These are phyloP conservation scores for Phytophthora cactorum DNA, from an alignment of 352 stramenopile species.

Conservation along the genomic window DNA sequence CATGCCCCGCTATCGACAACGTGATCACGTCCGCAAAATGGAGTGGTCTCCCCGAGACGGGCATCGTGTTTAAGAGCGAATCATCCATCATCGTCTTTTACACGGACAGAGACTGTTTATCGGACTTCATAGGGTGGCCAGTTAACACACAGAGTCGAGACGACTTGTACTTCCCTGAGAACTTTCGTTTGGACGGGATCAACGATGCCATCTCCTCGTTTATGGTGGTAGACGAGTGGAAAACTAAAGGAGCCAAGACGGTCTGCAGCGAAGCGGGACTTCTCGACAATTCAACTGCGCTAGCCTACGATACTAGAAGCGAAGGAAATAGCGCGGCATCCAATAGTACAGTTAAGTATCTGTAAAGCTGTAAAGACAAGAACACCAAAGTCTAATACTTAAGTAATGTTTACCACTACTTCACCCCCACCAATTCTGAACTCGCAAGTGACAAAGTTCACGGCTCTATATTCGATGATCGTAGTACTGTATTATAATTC, in stretches of 20 bases:
- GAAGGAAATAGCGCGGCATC: background rate
- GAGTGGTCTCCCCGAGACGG: constrained; percentile 9
- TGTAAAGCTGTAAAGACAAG: background rate
- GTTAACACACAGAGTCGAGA: constrained; percentile 5
- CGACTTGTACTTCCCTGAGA: background rate
- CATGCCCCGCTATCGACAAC: background rate
- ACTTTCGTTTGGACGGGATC: constrained; percentile 6
- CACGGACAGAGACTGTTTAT: background rate
- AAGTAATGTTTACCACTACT: too few relatives aligned
- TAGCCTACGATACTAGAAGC: background rate
- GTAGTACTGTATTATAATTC: too few relatives aligned
- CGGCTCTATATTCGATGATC: too few relatives aligned
- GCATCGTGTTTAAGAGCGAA: background rate
- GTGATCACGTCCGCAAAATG: constrained; percentile 8
- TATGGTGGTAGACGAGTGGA: constrained; percentile 3
- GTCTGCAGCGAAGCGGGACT: background rate
- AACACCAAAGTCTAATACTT: too few relatives aligned
- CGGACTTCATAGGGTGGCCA: background rate
- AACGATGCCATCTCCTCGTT: constrained; percentile 12
- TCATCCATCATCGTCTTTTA: constrained; percentile 1
- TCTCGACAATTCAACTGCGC: background rate
- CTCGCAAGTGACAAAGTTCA: too few relatives aligned
- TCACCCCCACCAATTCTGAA: too few relatives aligned
- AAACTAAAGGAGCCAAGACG: background rate
- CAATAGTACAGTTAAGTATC: background rate